These are phyloP conservation scores for Batkoa obscura DNA, from an alignment of 371 early-diverging fungal species.

Conservation along the genomic window DNA sequence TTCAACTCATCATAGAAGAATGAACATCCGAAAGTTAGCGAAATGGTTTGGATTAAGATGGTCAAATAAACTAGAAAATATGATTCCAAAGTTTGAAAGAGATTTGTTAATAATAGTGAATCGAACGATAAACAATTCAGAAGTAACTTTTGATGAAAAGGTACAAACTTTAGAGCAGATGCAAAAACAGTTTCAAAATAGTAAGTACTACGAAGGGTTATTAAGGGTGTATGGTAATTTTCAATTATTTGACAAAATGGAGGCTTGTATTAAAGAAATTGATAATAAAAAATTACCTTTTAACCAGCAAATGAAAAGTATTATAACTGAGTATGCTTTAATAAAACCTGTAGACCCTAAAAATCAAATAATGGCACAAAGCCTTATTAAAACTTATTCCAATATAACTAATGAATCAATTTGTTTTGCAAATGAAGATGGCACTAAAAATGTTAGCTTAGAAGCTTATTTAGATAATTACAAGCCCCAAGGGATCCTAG, in stretches of 20 bases:
- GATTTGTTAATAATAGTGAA: not conserved
- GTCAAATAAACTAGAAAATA: not conserved
- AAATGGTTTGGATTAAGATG: slow-evolving; percentile 4
- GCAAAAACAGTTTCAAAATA: not conserved
- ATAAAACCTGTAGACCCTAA: not conserved
- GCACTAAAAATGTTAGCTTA: not conserved
- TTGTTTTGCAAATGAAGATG: not conserved
- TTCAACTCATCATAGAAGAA: not conserved
- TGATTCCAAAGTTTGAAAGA: not conserved
- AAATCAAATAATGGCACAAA: not conserved
- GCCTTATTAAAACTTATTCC: not conserved
- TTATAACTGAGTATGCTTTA: not conserved
- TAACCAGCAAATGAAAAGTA: not conserved
- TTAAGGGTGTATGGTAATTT: not conserved
- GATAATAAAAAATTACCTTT: not conserved
- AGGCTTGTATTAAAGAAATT: not conserved
- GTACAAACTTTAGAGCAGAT: not conserved
- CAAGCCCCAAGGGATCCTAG: not conserved
- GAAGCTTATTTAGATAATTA: not conserved
- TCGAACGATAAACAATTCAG: not conserved
- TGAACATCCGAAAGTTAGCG: slow-evolving; percentile 3
- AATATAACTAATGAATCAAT: not conserved
- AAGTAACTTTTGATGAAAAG: slow-evolving; percentile 1
- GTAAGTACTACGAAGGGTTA: not conserved
- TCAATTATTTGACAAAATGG: not conserved